Base-by-base conservation (phyloP, 164 flowering plant species). In the Vitis labrusca region DNA sequence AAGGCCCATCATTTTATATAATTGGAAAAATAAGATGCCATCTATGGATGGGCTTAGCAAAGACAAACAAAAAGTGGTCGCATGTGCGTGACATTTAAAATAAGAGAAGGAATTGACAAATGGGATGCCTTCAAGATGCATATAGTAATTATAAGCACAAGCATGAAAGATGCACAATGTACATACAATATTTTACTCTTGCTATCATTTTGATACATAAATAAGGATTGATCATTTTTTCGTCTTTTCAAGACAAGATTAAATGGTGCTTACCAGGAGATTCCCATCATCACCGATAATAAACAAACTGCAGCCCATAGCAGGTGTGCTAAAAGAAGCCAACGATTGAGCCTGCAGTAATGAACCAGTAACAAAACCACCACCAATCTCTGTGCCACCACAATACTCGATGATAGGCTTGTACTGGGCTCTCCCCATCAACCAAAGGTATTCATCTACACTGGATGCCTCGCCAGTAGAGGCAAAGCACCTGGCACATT, bases 371-470 rank as follows among this genome's bases (percentile, higher is more conserved):
- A 87, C 82, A 82, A 93, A 95, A 64, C 85, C 98, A 77, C 99
- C 99, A 57, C 98, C 98, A 77, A 95, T 91, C 82, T 95, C 97
- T 9, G 97, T 95, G 19, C 99, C 99, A 61, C 98, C 99, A 84
- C 99, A 95, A 78, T 89, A 93, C 77, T 95, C 99, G 63, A 93
- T 90, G 50, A 95, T 73, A 67, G 99, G 99, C 76, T 89, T 93
- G 89, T 89, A 95, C 17, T 63, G 37, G 70, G 97, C 97, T 81
- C 97, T 85, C 16, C 97, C 97, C 94, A 91, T 89, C 74, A 93
- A 76, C 99, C 98, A 95, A 15, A 95, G 84, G 79, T 90, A 90
- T 77, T 95, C 98, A 76, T 95, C 97, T 9, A 83, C 91, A 78
- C 71, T 93, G 47, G 98, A 95, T 65, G 98, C 97, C 83, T 95